phyloP scores from a whole-genome alignment of 192 early-diverging fungal species.

The Coemansia sp. region DNA sequence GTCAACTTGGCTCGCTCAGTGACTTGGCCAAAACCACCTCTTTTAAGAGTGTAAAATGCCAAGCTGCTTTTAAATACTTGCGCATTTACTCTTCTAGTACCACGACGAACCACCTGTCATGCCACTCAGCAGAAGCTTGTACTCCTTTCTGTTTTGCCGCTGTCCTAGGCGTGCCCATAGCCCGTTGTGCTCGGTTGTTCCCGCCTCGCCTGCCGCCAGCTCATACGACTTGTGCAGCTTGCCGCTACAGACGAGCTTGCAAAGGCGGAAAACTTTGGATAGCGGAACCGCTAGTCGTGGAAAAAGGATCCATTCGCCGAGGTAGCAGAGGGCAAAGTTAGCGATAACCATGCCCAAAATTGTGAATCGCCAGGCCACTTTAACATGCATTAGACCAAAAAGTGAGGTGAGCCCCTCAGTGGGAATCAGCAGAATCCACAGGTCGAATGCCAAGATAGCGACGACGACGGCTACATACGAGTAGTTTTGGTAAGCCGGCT shows the following conservation, averaged over 20 bases:
- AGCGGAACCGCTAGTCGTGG: conserved; percentile 26
- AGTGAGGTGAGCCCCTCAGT: conserved; percentile 28
- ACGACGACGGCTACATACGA: conserved; percentile 19
- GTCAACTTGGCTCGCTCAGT: no score
- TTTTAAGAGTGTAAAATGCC: no score
- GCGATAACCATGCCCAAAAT: conserved; percentile 36
- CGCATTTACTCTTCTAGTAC: conserved; percentile 11
- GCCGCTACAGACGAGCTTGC: not conserved
- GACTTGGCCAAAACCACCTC: no score
- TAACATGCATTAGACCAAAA: conserved; percentile 18
- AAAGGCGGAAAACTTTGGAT: conserved; percentile 17
- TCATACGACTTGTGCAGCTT: not conserved
- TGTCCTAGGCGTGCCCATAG: conserved; percentile 31
- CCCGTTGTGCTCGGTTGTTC: not conserved
- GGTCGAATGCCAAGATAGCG: conserved; percentile 28
- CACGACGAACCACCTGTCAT: conserved; percentile 20
- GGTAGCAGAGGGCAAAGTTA: conserved; percentile 35
- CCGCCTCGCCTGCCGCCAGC: not conserved
- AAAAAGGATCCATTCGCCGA: conserved; percentile 38
- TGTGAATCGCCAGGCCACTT: conserved; percentile 31
- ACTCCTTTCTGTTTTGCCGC: conserved; percentile 29
- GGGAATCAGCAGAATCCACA: conserved; percentile 39
- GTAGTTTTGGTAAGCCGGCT: conserved; percentile 72
- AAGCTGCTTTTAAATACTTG: no score
- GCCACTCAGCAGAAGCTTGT: conserved; percentile 23